Evolutionary conservation across 2,329 filamentous ascomycete species (phyloP).

Genomic region (Thermomyces lanuginosus): DNA sequence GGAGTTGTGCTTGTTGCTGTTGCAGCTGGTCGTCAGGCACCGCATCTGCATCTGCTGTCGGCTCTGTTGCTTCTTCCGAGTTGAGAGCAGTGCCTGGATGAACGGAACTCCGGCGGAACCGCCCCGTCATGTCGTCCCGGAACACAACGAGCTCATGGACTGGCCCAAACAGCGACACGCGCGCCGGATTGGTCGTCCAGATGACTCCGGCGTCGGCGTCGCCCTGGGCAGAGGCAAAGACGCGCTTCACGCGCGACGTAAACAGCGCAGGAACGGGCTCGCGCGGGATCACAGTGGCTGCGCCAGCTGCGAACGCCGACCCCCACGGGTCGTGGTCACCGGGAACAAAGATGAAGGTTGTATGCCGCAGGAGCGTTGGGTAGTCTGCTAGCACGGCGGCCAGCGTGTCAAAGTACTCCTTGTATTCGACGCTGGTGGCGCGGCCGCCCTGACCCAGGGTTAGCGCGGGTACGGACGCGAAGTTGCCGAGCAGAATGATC

Average conservation of each 20-base stretch:
- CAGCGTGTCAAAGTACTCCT: slow-evolving; percentile 83
- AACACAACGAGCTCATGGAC: slow-evolving; percentile 76
- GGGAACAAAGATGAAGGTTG: slow-evolving; percentile 82
- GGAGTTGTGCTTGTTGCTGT: not conserved
- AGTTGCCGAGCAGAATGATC: slow-evolving; percentile 77
- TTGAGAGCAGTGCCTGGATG: slow-evolving; percentile 1
- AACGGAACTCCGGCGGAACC: slow-evolving; percentile 49
- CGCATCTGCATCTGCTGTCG: slow-evolving; percentile 1
- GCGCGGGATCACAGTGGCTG: slow-evolving; percentile 30
- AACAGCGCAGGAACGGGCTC: slow-evolving; percentile 67
- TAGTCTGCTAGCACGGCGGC: slow-evolving; percentile 72
- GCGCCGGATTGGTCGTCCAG: slow-evolving; percentile 77
- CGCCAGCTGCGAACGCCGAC: slow-evolving; percentile 50
- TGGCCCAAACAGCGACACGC: slow-evolving; percentile 71
- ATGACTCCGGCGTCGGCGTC: slow-evolving; percentile 60
- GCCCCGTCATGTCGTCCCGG: slow-evolving; percentile 67
- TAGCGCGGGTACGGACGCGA: slow-evolving; percentile 45
- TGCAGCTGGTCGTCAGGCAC: slow-evolving; percentile 2
- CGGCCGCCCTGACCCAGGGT: slow-evolving; percentile 49
- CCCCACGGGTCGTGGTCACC: slow-evolving; percentile 98
- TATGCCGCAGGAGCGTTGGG: slow-evolving; percentile 57
- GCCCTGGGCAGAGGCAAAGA: slow-evolving; percentile 60
- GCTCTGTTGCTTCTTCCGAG: not conserved
- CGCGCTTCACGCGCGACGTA: slow-evolving; percentile 67
- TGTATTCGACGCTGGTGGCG: slow-evolving; percentile 83